These are phyloP conservation scores for Lactarius psammicola DNA, from an alignment of 768 basidiomycete species.

Conservation along the genomic window DNA sequence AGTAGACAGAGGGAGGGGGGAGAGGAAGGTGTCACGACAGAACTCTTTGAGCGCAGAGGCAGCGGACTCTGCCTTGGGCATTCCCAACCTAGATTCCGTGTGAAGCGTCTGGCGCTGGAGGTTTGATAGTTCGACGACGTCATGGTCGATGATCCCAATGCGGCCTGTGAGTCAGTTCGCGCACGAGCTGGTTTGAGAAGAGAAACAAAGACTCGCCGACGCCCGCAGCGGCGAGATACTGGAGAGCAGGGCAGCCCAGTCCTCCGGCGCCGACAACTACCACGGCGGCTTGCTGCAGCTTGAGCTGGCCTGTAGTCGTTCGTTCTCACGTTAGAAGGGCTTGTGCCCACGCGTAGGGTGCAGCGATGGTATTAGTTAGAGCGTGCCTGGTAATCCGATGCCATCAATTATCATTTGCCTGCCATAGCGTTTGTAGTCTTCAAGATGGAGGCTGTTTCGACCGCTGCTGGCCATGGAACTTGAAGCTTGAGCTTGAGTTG, in stretches of 20 bases:
- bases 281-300: conserved; percentile 70
- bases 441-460: conserved; percentile 34
- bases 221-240: conserved; percentile 91
- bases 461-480: conserved; percentile 9
- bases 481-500: neutral
- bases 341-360: neutral
- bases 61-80: conserved; percentile 81
- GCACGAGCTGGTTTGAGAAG: conserved; percentile 14
- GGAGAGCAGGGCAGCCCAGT: conserved; percentile 91
- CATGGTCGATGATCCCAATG: conserved; percentile 86
- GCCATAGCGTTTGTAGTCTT: conserved; percentile 89
- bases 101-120: conserved; percentile 94
- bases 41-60: conserved; percentile 66
- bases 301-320: conserved; percentile 67
- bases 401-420: conserved; percentile 94
- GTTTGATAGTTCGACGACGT: conserved; percentile 84
- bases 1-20: neutral
- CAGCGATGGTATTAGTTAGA: conserved; percentile 5
- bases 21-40: conserved; percentile 21
- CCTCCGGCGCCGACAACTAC: conserved; percentile 94
- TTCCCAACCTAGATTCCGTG: conserved; percentile 64
- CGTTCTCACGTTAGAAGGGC: neutral
- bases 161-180: conserved; percentile 49
- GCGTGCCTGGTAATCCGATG: conserved; percentile 78
- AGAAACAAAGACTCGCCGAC: conserved; percentile 57